Conservation (phyloP, 768 basidiomycete species). For the Pisolithus orientalis region DNA sequence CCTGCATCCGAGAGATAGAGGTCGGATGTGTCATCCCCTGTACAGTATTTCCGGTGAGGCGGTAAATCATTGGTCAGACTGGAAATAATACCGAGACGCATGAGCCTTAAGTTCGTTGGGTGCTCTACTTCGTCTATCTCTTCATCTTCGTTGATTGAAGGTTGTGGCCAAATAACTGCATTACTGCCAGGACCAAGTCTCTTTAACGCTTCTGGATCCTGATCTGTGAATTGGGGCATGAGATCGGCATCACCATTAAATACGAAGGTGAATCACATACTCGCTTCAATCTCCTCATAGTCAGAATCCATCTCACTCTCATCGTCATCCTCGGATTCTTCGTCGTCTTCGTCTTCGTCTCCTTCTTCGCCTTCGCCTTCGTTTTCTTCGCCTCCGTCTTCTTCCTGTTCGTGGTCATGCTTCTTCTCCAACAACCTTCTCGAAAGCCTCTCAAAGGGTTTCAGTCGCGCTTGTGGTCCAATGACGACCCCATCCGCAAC, state of each 20-base stretch:
- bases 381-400: constrained; percentile 21
- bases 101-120: constrained; percentile 65
- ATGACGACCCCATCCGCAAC: constrained; percentile 77
- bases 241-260: not conserved
- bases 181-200: constrained; percentile 65
- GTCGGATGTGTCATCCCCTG: constrained; percentile 58
- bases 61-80: not conserved
- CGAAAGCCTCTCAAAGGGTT: constrained; percentile 72
- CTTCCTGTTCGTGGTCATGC: constrained; percentile 27
- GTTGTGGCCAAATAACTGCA: constrained; percentile 77
- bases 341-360: constrained; percentile 29
- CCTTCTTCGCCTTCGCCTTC: constrained; percentile 28
- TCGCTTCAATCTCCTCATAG: constrained; percentile 58
- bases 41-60: not conserved
- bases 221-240: constrained; percentile 32
- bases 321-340: constrained; percentile 25
- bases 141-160: constrained; percentile 52
- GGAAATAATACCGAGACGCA: constrained; percentile 58
- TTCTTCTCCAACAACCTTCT: constrained; percentile 33
- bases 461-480: constrained; percentile 63
- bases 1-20: constrained; percentile 55
- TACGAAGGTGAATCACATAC: constrained; percentile 35
- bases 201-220: constrained; percentile 36
- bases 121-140: constrained; percentile 56
- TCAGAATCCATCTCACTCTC: constrained; percentile 46